Conservation (phyloP, 2,329 filamentous ascomycete species). For the Diaporthe sp. region DNA sequence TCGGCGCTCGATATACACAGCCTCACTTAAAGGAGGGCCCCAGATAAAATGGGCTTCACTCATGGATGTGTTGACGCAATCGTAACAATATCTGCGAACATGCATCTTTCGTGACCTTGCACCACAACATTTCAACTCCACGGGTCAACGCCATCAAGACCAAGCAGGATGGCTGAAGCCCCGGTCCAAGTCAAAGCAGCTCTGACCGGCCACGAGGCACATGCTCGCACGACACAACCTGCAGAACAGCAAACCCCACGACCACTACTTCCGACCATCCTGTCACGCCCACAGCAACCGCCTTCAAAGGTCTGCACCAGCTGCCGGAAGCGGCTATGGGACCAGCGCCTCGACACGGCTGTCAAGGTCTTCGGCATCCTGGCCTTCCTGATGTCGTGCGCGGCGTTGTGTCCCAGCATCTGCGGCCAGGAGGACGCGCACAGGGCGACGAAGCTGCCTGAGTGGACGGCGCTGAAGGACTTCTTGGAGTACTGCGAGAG, state of each 20-base stretch:
- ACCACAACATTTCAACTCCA: not conserved
- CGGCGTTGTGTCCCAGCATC: not conserved
- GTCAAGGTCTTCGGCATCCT: not conserved
- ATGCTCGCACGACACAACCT: not conserved
- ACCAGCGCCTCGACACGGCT: not conserved
- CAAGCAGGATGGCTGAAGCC: not conserved
- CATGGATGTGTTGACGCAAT: not conserved
- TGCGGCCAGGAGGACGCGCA: not conserved
- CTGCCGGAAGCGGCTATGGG: not conserved
- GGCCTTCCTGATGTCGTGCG: not conserved
- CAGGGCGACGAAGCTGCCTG: not conserved
- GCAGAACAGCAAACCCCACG: not conserved
- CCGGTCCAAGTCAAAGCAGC: not conserved
- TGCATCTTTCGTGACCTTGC: not conserved
- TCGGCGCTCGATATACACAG: not conserved
- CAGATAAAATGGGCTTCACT: too few species aligned
- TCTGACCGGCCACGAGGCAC: not conserved
- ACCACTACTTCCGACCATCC: not conserved
- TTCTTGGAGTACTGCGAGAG: not conserved
- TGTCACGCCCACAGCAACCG: not conserved
- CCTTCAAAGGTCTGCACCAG: not conserved
- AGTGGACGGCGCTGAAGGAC: not conserved
- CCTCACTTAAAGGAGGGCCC: not conserved
- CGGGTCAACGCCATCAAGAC: not conserved
- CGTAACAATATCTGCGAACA: not conserved